Percentiles rank a stretch among this genome's conserved stretches.
These are phyloP conservation scores for Inonotus obliquus DNA, from an alignment of 1,284 basidiomycete species.

Conservation along the genomic window DNA sequence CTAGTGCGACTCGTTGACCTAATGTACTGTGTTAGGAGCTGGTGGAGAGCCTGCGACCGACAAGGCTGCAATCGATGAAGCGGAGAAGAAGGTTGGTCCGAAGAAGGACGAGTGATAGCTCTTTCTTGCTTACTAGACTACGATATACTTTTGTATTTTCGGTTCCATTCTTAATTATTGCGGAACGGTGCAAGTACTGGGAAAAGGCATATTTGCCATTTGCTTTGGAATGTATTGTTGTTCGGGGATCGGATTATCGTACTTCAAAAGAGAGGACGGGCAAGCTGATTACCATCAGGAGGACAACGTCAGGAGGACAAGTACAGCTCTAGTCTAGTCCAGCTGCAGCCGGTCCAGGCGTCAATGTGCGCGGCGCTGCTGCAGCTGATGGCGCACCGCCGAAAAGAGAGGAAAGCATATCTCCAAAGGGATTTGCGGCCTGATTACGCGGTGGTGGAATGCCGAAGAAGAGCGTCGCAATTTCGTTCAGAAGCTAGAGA, in stretches of 20 bases:
- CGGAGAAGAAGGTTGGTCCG: conserved; percentile 73
- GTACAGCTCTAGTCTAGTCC: conserved; percentile 32
- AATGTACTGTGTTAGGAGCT: conserved; percentile 26
- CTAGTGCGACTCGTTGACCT: conserved; percentile 1
- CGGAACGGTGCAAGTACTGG: not conserved
- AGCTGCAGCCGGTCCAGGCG: conserved; percentile 32
- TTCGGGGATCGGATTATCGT: not conserved
- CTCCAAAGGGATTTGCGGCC: conserved; percentile 73
- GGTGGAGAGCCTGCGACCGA: conserved; percentile 71
- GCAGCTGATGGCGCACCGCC: conserved; percentile 43
- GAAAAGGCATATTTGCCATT: not conserved
- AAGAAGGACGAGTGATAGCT: conserved; percentile 74
- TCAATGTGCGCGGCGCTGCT: conserved; percentile 35
- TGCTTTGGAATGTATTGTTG: no score
- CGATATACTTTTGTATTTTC: not conserved
- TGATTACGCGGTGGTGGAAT: conserved; percentile 69
- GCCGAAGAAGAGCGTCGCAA: conserved; percentile 76
- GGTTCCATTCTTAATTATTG: not conserved
- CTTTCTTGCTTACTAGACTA: conserved; percentile 3
- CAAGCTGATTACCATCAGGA: not conserved
- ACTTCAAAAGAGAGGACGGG: not conserved
- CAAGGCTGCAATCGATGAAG: conserved; percentile 80
- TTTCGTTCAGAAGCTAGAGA: conserved; percentile 39
- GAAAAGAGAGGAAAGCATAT: conserved; percentile 80
- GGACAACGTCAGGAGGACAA: not conserved